Evolutionary conservation across 495 filamentous ascomycete genomes (phyloP), one percentile per base, ranked within the genome.

Genomic region (Cercophora sp.): DNA sequence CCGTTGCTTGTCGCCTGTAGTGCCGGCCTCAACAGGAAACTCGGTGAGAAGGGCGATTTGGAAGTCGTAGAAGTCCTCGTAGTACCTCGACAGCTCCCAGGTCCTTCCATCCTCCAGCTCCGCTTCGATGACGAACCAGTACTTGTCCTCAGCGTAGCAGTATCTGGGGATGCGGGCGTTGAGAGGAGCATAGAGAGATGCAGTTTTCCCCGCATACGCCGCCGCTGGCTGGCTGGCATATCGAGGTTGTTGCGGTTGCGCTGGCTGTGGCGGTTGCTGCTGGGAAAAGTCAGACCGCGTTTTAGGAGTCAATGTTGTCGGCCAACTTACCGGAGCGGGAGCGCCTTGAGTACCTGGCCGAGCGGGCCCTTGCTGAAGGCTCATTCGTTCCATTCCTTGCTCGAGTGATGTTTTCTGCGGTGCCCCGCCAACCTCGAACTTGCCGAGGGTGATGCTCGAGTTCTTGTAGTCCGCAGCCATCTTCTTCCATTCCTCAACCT

Each of bases 391-490:
- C 83, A 91, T 87, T 50, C 81, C 81, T 43, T 87, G 81, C 52
- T 85, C 81, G 41, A 86, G 60, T 0, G 77, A 70, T 51, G 79
- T 63, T 36, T 56, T 70, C 43, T 32, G 29, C 6, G 67, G 65
- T n/a, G 59, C 65, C 27, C 66, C 70, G 51, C 76, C 72, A 8
- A 63, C 77, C 56, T 95, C 90, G 43, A 97, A 87, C 63, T 91
- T 92, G 54, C 93, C 93, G 24, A 98, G 76, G 4, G 89, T 88
- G 65, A 97, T 97, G 69, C 92, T 96, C 69, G 90, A 96, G 65
- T 97, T 96, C 78, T 98, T 98, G 73, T 97, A 98, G 42, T 96
- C 91, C 19, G 90, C 91, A 8, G 93, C 93, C 90, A 96, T 96
- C 74, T 94, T 95, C 79, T 98, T 97, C 93, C 93, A 98, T 61